Evolutionary conservation across 352 stramenopile species (phyloP).

Genomic region (Phytophthora pisi): DNA sequence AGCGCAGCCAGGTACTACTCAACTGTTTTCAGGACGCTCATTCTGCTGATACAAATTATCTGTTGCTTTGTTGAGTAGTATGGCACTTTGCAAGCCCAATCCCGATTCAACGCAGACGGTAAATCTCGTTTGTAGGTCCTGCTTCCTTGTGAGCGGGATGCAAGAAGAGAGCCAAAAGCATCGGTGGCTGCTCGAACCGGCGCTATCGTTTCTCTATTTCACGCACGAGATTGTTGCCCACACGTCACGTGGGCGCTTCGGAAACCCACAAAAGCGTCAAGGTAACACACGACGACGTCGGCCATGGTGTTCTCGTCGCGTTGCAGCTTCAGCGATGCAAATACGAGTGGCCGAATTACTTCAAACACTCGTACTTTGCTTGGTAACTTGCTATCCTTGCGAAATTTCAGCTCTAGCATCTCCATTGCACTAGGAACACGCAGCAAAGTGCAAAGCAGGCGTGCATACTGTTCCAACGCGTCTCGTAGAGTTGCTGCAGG

Average conservation of each 20-base stretch:
- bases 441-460: neutral
- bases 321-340: constrained; percentile 12
- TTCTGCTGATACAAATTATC: too few species aligned
- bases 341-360: constrained; percentile 3
- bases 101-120: too few species aligned
- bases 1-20: too few species aligned
- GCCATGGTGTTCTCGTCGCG: constrained; percentile 15
- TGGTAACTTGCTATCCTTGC: neutral
- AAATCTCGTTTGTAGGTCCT: too few species aligned
- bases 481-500: constrained; percentile 8
- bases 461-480: neutral
- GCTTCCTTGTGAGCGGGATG: constrained; percentile 11
- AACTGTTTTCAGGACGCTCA: too few species aligned
- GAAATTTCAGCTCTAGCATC: neutral
- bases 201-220: constrained; percentile 13
- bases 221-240: neutral
- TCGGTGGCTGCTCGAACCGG: constrained; percentile 4
- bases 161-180: constrained; percentile 14
- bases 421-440: neutral
- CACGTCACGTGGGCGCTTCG: too few species aligned
- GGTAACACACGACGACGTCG: constrained; percentile 12
- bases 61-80: too few species aligned
- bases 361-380: neutral
- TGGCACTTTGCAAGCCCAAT: too few species aligned
- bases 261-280: constrained; percentile 16